Conservation (phyloP, 2,329 filamentous ascomycete species). For the Stemphylium lycopersici region DNA sequence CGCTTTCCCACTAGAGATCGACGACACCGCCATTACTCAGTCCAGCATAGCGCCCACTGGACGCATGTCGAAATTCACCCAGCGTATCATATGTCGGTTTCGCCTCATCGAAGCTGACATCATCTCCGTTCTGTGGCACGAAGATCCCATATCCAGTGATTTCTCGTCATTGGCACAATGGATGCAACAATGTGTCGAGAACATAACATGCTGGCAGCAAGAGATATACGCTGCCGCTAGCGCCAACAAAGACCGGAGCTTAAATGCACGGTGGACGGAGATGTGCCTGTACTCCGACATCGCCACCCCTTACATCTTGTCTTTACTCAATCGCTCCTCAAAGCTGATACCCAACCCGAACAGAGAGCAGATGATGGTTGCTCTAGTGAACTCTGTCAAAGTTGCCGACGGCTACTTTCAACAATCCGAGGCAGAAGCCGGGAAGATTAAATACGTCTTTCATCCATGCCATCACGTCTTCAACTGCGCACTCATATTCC, state of each 20-base stretch:
- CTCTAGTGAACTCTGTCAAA: conserved; percentile 37
- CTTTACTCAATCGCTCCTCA: conserved; percentile 41
- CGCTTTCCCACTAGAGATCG: conserved; percentile 41
- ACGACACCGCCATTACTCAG: conserved; percentile 42
- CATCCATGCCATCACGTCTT: conserved; percentile 47
- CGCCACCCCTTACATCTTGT: conserved; percentile 38
- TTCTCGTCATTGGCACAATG: conserved; percentile 36
- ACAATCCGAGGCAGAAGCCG: conserved; percentile 41
- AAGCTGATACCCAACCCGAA: conserved; percentile 34
- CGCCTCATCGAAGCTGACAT: conserved; percentile 45
- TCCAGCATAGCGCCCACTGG: conserved; percentile 34
- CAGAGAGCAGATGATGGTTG: conserved; percentile 35
- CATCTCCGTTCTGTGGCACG: conserved; percentile 41
- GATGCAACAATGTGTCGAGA: conserved; percentile 34
- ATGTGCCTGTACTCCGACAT: conserved; percentile 46
- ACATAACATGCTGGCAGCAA: conserved; percentile 39
- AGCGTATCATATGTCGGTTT: conserved; percentile 43
- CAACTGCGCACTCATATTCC: conserved; percentile 41
- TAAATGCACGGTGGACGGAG: conserved; percentile 42
- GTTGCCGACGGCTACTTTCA: conserved; percentile 44
- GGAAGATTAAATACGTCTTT: conserved; percentile 48
- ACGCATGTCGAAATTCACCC: conserved; percentile 44
- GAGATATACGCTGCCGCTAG: conserved; percentile 38
- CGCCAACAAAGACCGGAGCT: conserved; percentile 35
- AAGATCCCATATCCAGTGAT: conserved; percentile 36